Evolutionary conservation across 768 basidiomycete genomes (phyloP), one percentile per base, ranked within the genome.

Genomic region (Exidia glandulosa): DNA sequence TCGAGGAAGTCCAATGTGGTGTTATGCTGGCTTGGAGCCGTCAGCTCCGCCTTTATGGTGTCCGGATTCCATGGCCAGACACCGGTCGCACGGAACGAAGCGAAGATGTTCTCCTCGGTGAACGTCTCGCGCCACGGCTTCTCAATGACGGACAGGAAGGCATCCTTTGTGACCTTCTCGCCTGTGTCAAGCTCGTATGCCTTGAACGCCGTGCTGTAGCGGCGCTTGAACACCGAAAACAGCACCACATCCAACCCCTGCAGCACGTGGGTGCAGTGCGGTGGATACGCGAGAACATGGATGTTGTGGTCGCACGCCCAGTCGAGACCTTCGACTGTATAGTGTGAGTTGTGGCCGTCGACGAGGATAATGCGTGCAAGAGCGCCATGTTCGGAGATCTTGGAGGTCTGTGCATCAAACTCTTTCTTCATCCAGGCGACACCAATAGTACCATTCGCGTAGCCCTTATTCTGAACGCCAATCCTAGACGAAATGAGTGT

Each of bases 291-390:
- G 25, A 75, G 30, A 50, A 76, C 62, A 33, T 73, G 65, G 47
- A 76, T 74, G 4, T 63, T 52, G 45, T 72, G 59, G 3, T 64
- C 30, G 13, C 62, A 58, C 1, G 71, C 69, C 60, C 65, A 74
- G 5, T 63, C 41, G 57, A 66, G 65, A 59, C 75, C 74, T n/a
- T 33, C 23, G 48, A 58, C 69, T 3, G 74, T 71, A 60, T 64
- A 67, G 63, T 76, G 75, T 1, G 70, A 71, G 32, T 70, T 72
- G 61, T 76, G 76, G 1, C 76, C 73, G 65, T 77, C 75, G 3
- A 76, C 62, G 30, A 76, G 74, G 2, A 76, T 63, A 10, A 75
- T 65, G 0, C 62, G 66, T n/a, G 68, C 54, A 5, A 62, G 72
- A 0, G 63, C 64, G 45, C 48, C 59, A 10, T 62, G 54, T 32